Base-by-base conservation (phyloP, 176 grass and related monocot species). In the Alloteropsis semialata region DNA sequence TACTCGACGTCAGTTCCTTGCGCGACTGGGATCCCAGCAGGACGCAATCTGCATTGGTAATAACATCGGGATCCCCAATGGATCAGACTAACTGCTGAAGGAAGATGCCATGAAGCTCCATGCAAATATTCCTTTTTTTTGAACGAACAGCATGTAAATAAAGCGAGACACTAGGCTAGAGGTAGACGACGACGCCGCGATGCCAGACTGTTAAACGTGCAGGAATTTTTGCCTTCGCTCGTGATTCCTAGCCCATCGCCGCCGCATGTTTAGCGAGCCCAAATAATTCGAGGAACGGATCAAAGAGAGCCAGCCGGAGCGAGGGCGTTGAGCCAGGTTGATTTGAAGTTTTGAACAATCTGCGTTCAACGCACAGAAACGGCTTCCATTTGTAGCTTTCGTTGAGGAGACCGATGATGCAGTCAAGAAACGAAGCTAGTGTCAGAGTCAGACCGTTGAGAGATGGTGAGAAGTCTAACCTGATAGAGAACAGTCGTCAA, bases 321-420 rank as follows among this genome's bases (percentile, higher is more conserved):
- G 28, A 22, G 19, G 34, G 1, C 45, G 33, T 73, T 2, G 22
- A 50, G 25, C 37, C 33, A 16, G 22, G n/a, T 37, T 8, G 66
- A 39, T 79, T 86, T 80, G 41, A 62, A 63, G 66, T 30, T 79
- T 86, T 80, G 41, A 62, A 63, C 42, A 32, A 30, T 44, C 21
- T 32, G 36, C 12, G 49, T 59, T 53, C 46, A 65, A 79, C 69
- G 66, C 24, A 13, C 21, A 51, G 32, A 29, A 45, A 59, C 13
- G 5, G 28, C 8, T 29, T 61, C 30, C 3, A 33, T 75, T 80
- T n/a, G 18, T 27, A 58, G 57, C 59, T 42, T 38, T 41, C 62
- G 19, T 25, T 51, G 24, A 66, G 55, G 30, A 58, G 43, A 33
- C 56, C 5, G 37, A 72, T 76, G 28, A 76, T 30, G 29, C 7